Evolutionary conservation across 2,329 filamentous ascomycete species (phyloP).

Genomic region (Alternaria panax): DNA sequence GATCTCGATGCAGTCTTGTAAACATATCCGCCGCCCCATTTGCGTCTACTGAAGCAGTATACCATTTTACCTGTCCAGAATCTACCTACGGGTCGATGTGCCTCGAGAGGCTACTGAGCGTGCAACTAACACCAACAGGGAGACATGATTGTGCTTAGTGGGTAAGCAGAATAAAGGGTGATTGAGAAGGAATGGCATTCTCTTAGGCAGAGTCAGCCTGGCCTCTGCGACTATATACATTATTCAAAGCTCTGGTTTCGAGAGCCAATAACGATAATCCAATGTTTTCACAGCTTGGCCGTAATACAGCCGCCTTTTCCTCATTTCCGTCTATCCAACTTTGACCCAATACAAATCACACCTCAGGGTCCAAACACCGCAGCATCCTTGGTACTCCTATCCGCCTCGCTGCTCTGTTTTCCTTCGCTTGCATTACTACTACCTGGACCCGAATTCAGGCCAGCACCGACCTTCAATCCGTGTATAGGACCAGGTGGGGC

Average conservation of each 20-base stretch:
- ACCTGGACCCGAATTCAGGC: conserved; percentile 11
- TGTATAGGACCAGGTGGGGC: conserved; percentile 13
- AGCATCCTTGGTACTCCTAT: conserved; percentile 29
- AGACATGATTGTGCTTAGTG: too few relatives aligned
- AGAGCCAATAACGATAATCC: background rate
- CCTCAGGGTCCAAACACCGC: conserved; percentile 26
- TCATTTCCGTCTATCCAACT: background rate
- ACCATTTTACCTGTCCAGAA: too few relatives aligned
- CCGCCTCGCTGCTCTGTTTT: conserved; percentile 44
- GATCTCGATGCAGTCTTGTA: too few relatives aligned
- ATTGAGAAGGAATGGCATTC: too few relatives aligned
- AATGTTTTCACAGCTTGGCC: background rate
- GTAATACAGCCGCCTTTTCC: background rate
- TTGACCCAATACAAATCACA: background rate
- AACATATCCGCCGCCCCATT: too few relatives aligned
- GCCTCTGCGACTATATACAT: conserved; percentile 3
- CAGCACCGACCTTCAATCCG: conserved; percentile 12
- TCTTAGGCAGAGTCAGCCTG: too few relatives aligned
- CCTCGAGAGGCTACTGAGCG: too few relatives aligned
- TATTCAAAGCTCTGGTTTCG: background rate
- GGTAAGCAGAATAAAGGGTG: too few relatives aligned
- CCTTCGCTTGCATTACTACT: conserved; percentile 43
- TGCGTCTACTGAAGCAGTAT: too few relatives aligned
- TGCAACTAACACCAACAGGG: too few relatives aligned
- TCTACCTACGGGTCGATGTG: too few relatives aligned